Base-by-base conservation (phyloP, 768 basidiomycete species). In the Boletus vinaceobasis region DNA sequence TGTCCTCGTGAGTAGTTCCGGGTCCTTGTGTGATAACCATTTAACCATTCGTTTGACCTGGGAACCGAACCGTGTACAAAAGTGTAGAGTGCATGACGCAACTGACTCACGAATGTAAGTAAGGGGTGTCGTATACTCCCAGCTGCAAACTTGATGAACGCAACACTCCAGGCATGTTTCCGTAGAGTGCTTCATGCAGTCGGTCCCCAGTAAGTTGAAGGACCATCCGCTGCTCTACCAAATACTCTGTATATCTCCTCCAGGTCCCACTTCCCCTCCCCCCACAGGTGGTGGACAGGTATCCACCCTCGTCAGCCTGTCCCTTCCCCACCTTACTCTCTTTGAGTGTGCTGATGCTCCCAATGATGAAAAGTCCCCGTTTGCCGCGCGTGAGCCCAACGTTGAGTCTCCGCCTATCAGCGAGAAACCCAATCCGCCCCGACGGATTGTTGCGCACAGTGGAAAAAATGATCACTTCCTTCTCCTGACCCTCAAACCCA, bases 401-500 rank as follows among this genome's bases (percentile, higher is more conserved):
- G 69, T 97, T 97, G 52, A 96, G 75, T 61, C 94, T 71, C 57
- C 93, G 76, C 62, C 85, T 77, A 72, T 97, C 93, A 21, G 87
- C 90, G 23, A 97, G 76, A 72, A 97, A 97, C 1, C 94, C 94
- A 63, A 97, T 91, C 53, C 83, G 76, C 10, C 92, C 91, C 1
- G 71, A 72, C 3, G 75, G 62, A 64, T 97, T 97, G 68, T 88
- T 90, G 49, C 94, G 79, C 46, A 94, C 93, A 4, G 93, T 94
- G 39, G 90, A 92, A 69, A 97, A 94, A 40, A 97, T 79, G 58
- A 97, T 90, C 39, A 96, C 84, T 31, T 92, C 88, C 73, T 96
- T 96, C 74, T 97, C 92, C 43, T 92, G 80, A 13, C 93, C 93
- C 70, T 97, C 92, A 68, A 95, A 97, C 19, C 93, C 93, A 62